These are phyloP conservation scores for Arthromyces matolae DNA, from an alignment of 768 basidiomycete genomes.

Conservation along the genomic window DNA sequence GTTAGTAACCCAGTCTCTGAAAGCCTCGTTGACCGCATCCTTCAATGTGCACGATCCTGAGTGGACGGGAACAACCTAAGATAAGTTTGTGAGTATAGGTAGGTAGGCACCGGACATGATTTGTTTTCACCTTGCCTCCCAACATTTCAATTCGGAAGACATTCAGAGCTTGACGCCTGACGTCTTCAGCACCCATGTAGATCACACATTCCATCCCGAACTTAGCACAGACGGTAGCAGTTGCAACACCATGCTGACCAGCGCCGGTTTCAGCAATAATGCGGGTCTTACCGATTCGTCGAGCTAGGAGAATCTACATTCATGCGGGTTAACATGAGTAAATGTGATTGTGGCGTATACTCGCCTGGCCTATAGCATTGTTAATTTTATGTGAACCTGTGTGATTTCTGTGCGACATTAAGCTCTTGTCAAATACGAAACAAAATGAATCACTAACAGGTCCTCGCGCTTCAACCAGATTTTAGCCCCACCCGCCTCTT, in stretches of 20 bases:
- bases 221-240: constrained; percentile 95
- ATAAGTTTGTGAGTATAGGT: not conserved
- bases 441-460: constrained; percentile 45
- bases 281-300: constrained; percentile 88
- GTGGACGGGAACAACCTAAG: constrained; percentile 85
- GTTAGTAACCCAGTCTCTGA: constrained; percentile 99
- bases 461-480: constrained; percentile 99
- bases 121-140: constrained; percentile 69
- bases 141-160: constrained; percentile 98
- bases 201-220: constrained; percentile 94
- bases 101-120: not conserved
- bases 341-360: constrained; percentile 11
- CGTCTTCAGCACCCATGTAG: constrained; percentile 99
- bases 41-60: constrained; percentile 95
- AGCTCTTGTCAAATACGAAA: constrained; percentile 4
- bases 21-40: constrained; percentile 97
- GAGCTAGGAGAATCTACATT: constrained; percentile 84
- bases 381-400: constrained; percentile 99
- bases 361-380: constrained; percentile 93
- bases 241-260: constrained; percentile 98
- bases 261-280: constrained; percentile 99
- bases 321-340: not conserved
- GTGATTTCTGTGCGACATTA: constrained; percentile 65
- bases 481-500: constrained; percentile 86
- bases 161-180: constrained; percentile 92